Conservation (phyloP, 192 early-diverging fungal species). For the Coemansia biformis region DNA sequence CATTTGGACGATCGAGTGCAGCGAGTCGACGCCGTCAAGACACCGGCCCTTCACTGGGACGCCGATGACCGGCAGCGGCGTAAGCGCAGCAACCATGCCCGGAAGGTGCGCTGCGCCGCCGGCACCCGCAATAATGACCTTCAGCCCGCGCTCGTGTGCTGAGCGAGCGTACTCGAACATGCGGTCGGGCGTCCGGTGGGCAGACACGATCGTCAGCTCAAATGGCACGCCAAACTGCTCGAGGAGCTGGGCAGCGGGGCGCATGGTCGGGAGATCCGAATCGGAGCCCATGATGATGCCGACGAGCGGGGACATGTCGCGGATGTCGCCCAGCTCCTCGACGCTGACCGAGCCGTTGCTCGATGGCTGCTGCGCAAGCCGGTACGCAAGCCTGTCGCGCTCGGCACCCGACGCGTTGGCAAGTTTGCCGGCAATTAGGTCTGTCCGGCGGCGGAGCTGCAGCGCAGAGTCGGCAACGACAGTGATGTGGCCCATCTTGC, state of each 20-base stretch:
- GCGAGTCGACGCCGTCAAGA: slow-evolving; percentile 94
- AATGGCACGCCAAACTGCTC: slow-evolving; percentile 88
- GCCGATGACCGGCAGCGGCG: slow-evolving; percentile 95
- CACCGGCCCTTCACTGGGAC: slow-evolving; percentile 90
- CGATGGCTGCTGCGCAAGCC: slow-evolving; percentile 4
- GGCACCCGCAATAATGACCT: slow-evolving; percentile 97
- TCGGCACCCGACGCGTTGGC: slow-evolving; percentile 45
- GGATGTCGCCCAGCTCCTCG: slow-evolving; percentile 29
- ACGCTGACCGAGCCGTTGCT: slow-evolving; percentile 23
- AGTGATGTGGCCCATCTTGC: slow-evolving; percentile 99
- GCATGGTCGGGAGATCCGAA: slow-evolving; percentile 94
- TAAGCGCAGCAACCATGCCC: slow-evolving; percentile 98
- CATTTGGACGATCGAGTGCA: slow-evolving; percentile 99
- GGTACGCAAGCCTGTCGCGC: slow-evolving; percentile 29
- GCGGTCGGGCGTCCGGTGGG: slow-evolving; percentile 90
- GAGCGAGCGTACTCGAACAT: slow-evolving; percentile 89
- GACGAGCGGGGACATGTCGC: slow-evolving; percentile 65
- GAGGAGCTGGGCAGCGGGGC: slow-evolving; percentile 82
- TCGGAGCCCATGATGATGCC: slow-evolving; percentile 99
- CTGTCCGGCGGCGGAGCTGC: slow-evolving; percentile 67
- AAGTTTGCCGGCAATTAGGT: slow-evolving; percentile 53
- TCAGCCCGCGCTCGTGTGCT: slow-evolving; percentile 84
- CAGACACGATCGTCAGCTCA: slow-evolving; percentile 95
- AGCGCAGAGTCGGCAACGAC: slow-evolving; percentile 81
- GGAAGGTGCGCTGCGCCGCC: slow-evolving; percentile 98